A percentile compares a stretch with the other conserved stretches of the same genome.
Evolutionary conservation across 1,284 basidiomycete species (phyloP).

Genomic region (Phlebopus sp.): DNA sequence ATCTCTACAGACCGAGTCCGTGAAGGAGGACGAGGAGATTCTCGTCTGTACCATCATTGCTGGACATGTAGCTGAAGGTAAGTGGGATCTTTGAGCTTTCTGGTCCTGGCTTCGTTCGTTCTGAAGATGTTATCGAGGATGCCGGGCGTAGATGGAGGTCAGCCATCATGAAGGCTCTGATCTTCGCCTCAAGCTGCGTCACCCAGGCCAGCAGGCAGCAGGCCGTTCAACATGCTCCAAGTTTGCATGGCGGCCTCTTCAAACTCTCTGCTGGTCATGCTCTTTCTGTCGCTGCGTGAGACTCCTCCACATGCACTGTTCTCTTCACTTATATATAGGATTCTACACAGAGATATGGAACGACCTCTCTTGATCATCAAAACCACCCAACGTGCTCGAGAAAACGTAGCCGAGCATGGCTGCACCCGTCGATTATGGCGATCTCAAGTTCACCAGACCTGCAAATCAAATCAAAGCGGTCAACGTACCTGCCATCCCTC

Average conservation of each 20-base stretch:
- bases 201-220: no score
- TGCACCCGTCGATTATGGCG: constrained; percentile 20
- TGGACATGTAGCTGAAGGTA: constrained; percentile 62
- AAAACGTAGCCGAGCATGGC: constrained; percentile 15
- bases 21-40: constrained; percentile 87
- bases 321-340: constrained; percentile 1
- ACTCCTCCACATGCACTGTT: neutral
- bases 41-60: constrained; percentile 80
- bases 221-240: no score
- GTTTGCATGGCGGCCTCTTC: no score
- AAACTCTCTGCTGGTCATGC: neutral
- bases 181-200: no score
- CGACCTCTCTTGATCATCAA: neutral
- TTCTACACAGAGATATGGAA: neutral
- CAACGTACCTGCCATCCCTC: constrained; percentile 28
- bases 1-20: constrained; percentile 65
- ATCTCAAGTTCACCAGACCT: constrained; percentile 32
- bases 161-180: constrained; percentile 14
- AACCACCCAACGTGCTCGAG: neutral
- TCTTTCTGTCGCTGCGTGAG: neutral
- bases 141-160: constrained; percentile 23
- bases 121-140: constrained; percentile 15
- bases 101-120: constrained; percentile 54
- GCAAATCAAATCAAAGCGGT: constrained; percentile 37
- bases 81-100: constrained; percentile 45